A percentile compares a stretch with the other conserved stretches of the same genome.
Evolutionary conservation across 805 yeast genomes (phyloP).

Genomic region (Lachancea quebecensis): DNA sequence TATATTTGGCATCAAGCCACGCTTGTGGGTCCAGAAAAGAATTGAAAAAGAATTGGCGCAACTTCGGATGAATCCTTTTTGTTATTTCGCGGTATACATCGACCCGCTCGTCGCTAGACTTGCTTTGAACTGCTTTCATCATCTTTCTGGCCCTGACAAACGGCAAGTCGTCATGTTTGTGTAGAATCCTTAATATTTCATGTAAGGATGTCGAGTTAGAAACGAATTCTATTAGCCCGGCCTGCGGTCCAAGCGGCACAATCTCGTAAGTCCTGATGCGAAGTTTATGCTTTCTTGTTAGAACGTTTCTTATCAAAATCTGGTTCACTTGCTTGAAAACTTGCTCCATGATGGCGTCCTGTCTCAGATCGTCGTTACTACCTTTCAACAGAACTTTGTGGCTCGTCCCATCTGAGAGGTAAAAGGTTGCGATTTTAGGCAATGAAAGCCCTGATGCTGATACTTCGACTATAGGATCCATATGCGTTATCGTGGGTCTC

Average conservation of each 20-base stretch:
- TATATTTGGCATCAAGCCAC: constrained; percentile 65
- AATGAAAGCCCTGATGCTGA: constrained; percentile 80
- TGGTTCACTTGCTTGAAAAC: constrained; percentile 82
- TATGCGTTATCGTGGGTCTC: constrained; percentile 41
- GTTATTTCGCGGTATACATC: constrained; percentile 43
- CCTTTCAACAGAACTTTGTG: constrained; percentile 69
- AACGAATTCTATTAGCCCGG: constrained; percentile 90
- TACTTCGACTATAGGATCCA: constrained; percentile 44
- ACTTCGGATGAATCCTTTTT: constrained; percentile 52
- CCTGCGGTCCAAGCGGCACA: constrained; percentile 77
- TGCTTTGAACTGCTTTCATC: constrained; percentile 54
- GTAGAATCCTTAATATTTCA: constrained; percentile 62
- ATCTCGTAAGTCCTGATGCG: constrained; percentile 80
- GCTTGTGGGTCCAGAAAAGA: constrained; percentile 57
- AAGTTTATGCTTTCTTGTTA: constrained; percentile 50
- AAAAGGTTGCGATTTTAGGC: constrained; percentile 68
- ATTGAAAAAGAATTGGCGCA: constrained; percentile 64
- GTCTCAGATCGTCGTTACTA: constrained; percentile 86
- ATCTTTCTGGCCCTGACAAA: constrained; percentile 52
- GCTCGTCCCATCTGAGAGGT: constrained; percentile 48
- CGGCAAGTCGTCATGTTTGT: constrained; percentile 43
- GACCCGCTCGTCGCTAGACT: constrained; percentile 38
- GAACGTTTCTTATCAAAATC: constrained; percentile 49
- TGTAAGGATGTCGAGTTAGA: constrained; percentile 63
- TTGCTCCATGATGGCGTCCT: constrained; percentile 97